Conservation (phyloP, 805 yeast genomes). For the Brettanomyces sp. region DNA sequence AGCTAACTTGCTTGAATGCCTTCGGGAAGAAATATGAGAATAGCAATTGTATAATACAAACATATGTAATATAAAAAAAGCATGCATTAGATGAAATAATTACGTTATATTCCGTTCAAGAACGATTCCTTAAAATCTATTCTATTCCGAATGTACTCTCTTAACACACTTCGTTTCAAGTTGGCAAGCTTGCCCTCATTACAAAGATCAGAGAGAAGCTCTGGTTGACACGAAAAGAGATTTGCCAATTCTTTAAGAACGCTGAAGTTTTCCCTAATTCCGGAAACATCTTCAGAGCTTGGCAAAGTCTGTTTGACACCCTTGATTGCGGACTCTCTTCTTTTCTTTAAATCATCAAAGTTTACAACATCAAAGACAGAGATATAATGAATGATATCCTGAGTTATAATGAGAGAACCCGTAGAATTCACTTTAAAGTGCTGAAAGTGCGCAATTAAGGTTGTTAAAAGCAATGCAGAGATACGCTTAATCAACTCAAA, state of each 20-base stretch:
- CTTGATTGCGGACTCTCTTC: background rate
- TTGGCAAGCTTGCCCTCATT: constrained; percentile 71
- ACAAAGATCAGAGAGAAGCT: constrained; percentile 64
- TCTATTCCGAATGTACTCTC: constrained; percentile 59
- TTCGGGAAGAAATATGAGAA: background rate
- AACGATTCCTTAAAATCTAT: constrained; percentile 55
- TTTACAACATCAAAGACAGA: constrained; percentile 17
- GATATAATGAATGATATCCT: constrained; percentile 74
- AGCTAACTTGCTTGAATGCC: background rate
- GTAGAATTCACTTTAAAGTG: constrained; percentile 67
- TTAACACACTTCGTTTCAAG: constrained; percentile 51
- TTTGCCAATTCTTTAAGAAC: constrained; percentile 74
- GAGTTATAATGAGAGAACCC: constrained; percentile 77
- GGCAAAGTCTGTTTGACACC: constrained; percentile 11
- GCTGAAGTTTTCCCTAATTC: constrained; percentile 36
- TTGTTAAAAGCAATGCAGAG: constrained; percentile 29
- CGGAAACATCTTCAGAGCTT: constrained; percentile 6
- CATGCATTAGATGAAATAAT: too few species aligned
- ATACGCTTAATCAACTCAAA: constrained; percentile 14
- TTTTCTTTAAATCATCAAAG: constrained; percentile 1
- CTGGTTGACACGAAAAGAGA: constrained; percentile 76
- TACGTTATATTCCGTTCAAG: constrained; percentile 16
- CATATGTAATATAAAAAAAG: too few species aligned
- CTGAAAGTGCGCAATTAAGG: constrained; percentile 62
- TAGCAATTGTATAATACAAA: too few species aligned